Base-by-base conservation (phyloP, 1,139 yeast genomes). In the Debaryomyces sp. region DNA sequence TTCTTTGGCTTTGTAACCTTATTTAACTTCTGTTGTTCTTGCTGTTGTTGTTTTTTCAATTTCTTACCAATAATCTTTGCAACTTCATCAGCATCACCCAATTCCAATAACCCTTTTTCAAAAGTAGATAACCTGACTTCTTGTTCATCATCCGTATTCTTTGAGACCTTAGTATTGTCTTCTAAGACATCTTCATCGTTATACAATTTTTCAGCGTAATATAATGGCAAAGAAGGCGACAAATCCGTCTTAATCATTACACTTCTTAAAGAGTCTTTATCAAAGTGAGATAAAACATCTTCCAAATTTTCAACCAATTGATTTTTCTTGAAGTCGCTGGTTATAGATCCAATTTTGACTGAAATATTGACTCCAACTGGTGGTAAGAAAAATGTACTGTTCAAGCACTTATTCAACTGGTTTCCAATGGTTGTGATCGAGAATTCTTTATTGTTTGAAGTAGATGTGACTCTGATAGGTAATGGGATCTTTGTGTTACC, bases 221-320 rank as follows among this genome's bases (percentile, higher is more conserved):
- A 94, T 52, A 94, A 75, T 37, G 99, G 98, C 61, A 94, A 75
- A 18, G 94, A 81, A 24, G 97, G 97, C 22, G 97, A 89, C 41
- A 70, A 66, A 48, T 77, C 72, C 12, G 94, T 78, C 71, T 90
- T 90, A 55, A 92, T 67, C 67, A 83, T 82, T 41, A 90, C 71
- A 39, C 85, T 75, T 66, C 89, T 84, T 59, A 80, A 66, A 26
- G 64, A 59, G 21, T 71, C 64, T 41, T 67, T 64, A 22, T 76
- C 67, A 54, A 92, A 78, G 38, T 73, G 70, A 23, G 72, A 64
- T 40, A 83, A 70, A 8, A 89, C 82, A 46, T 81, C 80, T 39
- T 77, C 70, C 49, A 89, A 69, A 64, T 91, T 89, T 43, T 75
- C 76, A 17, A 68, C 69, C 53, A 84, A 67, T n/a, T 71, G 58